A percentile compares a stretch with the other conserved stretches of the same genome.
Conservation (phyloP, 331 rosid species). For the Phaseolus coccineus region DNA sequence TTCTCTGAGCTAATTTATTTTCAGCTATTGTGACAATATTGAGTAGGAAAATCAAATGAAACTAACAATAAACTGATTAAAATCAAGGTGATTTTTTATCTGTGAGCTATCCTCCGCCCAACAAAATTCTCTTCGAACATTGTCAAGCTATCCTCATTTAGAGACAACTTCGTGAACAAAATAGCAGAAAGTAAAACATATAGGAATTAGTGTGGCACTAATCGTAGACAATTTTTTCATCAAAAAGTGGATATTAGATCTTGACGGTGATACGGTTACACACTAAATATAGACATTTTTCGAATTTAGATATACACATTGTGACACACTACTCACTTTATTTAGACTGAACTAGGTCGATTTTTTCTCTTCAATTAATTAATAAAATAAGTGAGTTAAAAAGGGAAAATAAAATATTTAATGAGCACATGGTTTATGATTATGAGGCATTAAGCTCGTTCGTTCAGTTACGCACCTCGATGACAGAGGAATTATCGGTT, state of each 20-base stretch:
- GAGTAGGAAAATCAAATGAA: too few relatives aligned
- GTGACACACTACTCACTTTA: background rate
- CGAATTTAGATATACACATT: background rate
- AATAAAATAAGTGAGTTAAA: background rate
- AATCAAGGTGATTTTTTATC: background rate
- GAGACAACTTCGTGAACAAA: too few relatives aligned
- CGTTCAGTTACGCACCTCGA: conserved; percentile 57
- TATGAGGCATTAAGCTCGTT: background rate
- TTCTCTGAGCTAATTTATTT: background rate
- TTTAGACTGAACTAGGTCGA: background rate
- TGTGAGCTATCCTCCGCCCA: background rate
- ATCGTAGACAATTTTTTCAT: background rate
- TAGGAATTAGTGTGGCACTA: too few relatives aligned
- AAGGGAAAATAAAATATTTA: background rate
- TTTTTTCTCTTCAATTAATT: background rate
- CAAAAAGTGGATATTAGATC: background rate
- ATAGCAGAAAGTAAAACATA: too few relatives aligned
- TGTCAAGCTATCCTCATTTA: background rate
- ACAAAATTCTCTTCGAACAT: background rate
- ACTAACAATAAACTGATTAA: too few relatives aligned
- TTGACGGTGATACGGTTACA: background rate
- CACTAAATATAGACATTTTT: background rate
- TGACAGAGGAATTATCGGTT: conserved; percentile 74
- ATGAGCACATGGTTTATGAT: conserved; percentile 17
- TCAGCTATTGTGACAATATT: background rate